A percentile compares a stretch with the other conserved stretches of the same genome.
Conservation (phyloP, 441 rosid species). For the Adansonia gregorii region DNA sequence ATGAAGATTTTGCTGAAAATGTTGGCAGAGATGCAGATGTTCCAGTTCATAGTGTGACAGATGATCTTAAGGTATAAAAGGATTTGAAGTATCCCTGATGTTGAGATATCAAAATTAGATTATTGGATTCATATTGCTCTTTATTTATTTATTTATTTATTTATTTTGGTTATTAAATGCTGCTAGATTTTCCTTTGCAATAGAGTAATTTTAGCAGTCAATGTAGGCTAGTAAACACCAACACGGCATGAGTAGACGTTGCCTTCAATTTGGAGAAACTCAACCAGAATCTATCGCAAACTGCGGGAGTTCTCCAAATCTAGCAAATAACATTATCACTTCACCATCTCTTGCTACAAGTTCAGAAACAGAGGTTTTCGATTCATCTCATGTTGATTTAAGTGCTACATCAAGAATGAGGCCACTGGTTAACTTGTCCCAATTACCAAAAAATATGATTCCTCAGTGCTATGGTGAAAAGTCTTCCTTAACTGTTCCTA, state of each 20-base stretch:
- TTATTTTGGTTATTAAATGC: constrained; percentile 17
- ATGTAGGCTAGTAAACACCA: constrained; percentile 50
- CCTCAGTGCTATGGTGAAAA: constrained; percentile 29
- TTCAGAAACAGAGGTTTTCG: constrained; percentile 35
- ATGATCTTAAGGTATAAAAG: constrained; percentile 44
- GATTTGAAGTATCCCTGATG: background rate
- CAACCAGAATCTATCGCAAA: constrained; percentile 31
- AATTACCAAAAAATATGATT: constrained; percentile 23
- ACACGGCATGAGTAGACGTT: constrained; percentile 61
- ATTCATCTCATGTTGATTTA: constrained; percentile 32
- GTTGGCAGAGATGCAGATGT: constrained; percentile 16
- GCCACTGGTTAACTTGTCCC: constrained; percentile 36
- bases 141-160: background rate
- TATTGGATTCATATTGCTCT: background rate
- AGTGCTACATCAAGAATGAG: constrained; percentile 34
- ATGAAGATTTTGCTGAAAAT: constrained; percentile 31
- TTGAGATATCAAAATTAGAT: background rate
- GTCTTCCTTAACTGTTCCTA: constrained; percentile 40
- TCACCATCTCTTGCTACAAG: constrained; percentile 34
- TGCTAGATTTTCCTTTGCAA: constrained; percentile 27
- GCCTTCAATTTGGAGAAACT: constrained; percentile 67
- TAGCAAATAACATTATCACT: constrained; percentile 26
- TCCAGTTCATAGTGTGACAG: constrained; percentile 20
- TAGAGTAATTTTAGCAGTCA: constrained; percentile 34
- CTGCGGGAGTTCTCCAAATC: constrained; percentile 30